Evolutionary conservation across 345 rosid species (phyloP).

Genomic region (Mallotus nudiflorus): DNA sequence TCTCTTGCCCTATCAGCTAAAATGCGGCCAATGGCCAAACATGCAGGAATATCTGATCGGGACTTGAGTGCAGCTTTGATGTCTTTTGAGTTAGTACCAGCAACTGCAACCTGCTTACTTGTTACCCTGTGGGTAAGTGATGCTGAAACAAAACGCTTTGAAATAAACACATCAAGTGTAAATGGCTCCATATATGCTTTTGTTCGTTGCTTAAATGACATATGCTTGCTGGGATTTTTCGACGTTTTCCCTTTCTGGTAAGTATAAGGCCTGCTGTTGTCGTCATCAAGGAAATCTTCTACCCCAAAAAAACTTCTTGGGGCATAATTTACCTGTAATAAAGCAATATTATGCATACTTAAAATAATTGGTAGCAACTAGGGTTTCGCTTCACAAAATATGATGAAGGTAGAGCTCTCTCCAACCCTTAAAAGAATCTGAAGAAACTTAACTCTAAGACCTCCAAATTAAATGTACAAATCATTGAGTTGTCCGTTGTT

Average conservation of each 20-base stretch:
- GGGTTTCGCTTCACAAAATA: neutral
- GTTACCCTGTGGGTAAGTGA: conserved; percentile 91
- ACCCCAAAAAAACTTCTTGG: conserved; percentile 97
- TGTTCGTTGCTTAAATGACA: conserved; percentile 83
- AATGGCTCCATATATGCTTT: conserved; percentile 87
- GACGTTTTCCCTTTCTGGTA: conserved; percentile 81
- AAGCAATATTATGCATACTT: neutral
- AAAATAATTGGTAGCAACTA: neutral
- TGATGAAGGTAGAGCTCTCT: neutral
- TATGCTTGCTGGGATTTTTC: conserved; percentile 72
- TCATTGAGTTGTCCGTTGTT: neutral
- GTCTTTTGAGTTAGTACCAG: conserved; percentile 96
- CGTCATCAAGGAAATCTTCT: conserved; percentile 89
- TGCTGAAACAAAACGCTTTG: conserved; percentile 89
- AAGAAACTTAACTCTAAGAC: neutral
- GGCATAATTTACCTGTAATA: conserved; percentile 46
- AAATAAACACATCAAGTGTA: conserved; percentile 83
- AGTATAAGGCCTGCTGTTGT: conserved; percentile 85
- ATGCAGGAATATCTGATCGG: conserved; percentile 86
- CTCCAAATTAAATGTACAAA: neutral
- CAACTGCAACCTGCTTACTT: conserved; percentile 88
- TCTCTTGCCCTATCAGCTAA: conserved; percentile 83
- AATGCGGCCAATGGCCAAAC: conserved; percentile 74
- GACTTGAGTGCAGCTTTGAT: conserved; percentile 80
- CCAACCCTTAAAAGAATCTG: neutral